Evolutionary conservation across 306 rosid genomes (phyloP).

Genomic region (Ormosia emarginata): DNA sequence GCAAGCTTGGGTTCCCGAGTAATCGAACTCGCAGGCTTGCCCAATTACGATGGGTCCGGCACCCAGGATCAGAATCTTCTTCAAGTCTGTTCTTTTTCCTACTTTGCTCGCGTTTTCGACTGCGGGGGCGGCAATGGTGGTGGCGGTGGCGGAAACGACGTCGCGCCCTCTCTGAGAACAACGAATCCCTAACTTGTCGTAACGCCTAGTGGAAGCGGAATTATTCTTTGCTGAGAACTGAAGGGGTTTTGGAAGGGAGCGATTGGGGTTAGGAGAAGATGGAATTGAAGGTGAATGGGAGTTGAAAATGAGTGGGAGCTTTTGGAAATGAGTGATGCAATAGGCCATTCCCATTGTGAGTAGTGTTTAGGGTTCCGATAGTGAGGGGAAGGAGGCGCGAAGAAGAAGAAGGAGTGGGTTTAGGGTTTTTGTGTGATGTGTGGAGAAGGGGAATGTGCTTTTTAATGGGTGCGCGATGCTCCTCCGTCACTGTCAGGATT

Average conservation of each 20-base stretch:
- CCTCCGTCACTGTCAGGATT: not conserved
- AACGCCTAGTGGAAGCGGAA: not conserved
- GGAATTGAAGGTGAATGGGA: not conserved
- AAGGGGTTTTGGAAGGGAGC: not conserved
- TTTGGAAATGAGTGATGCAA: constrained; percentile 29
- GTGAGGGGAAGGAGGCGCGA: too few relatives aligned
- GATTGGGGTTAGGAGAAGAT: constrained; percentile 7
- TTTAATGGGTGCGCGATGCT: not conserved
- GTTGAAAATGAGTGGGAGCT: not conserved
- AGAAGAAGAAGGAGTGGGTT: not conserved
- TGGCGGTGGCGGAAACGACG: not conserved
- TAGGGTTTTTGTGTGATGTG: not conserved
- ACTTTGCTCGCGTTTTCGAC: not conserved
- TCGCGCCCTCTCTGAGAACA: constrained; percentile 18
- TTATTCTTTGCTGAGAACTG: too few relatives aligned
- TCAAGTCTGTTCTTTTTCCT: constrained; percentile 78
- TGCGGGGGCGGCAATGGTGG: not conserved
- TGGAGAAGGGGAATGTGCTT: not conserved
- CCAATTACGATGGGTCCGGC: constrained; percentile 97
- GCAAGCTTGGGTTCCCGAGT: constrained; percentile 96
- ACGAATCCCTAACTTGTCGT: not conserved
- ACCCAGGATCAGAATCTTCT: constrained; percentile 88
- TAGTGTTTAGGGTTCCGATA: not conserved
- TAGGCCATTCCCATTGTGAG: constrained; percentile 21
- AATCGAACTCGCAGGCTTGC: constrained; percentile 95